Evolutionary conservation across 2,329 filamentous ascomycete genomes (phyloP).

Genomic region (Pseudohalonectria lignicola): DNA sequence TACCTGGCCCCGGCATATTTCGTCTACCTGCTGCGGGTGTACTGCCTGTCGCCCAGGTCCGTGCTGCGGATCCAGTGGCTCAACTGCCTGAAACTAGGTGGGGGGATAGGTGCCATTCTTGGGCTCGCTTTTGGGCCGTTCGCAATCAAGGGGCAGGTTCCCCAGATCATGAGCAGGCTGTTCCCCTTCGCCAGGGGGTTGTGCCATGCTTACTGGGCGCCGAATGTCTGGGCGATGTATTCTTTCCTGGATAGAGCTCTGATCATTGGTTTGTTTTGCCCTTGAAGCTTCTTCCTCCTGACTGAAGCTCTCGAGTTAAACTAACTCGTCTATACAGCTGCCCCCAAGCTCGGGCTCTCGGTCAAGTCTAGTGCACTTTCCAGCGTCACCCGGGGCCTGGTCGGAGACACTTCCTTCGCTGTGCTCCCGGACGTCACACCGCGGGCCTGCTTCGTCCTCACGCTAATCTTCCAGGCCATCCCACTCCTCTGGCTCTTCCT

Average conservation of each 20-base stretch:
- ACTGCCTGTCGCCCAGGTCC: slow-evolving; percentile 72
- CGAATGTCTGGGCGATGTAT: slow-evolving; percentile 95
- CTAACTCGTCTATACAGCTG: slow-evolving; percentile 54
- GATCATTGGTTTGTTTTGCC: slow-evolving; percentile 57
- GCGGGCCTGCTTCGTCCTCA: slow-evolving; percentile 68
- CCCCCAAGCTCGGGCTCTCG: slow-evolving; percentile 65
- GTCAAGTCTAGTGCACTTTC: slow-evolving; percentile 66
- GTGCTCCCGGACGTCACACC: slow-evolving; percentile 82
- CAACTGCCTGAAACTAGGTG: slow-evolving; percentile 76
- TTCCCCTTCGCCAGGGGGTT: slow-evolving; percentile 92
- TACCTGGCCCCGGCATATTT: slow-evolving; percentile 96
- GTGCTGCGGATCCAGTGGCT: slow-evolving; percentile 64
- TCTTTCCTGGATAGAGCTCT: slow-evolving; percentile 79
- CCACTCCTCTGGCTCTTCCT: slow-evolving; percentile 75
- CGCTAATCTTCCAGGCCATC: slow-evolving; percentile 69
- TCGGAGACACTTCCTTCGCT: slow-evolving; percentile 89
- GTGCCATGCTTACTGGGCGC: slow-evolving; percentile 97
- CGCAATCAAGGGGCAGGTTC: slow-evolving; percentile 66
- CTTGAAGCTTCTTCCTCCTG: not conserved
- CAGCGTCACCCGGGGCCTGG: slow-evolving; percentile 84
- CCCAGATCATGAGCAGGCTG: slow-evolving; percentile 71
- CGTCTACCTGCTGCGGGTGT: slow-evolving; percentile 77
- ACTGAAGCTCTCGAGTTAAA: not conserved
- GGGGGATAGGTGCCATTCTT: slow-evolving; percentile 61
- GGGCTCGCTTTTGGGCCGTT: slow-evolving; percentile 85